These are phyloP conservation scores for Lasiodiplodia citricola DNA, from an alignment of 2,329 filamentous ascomycete species.

Conservation along the genomic window DNA sequence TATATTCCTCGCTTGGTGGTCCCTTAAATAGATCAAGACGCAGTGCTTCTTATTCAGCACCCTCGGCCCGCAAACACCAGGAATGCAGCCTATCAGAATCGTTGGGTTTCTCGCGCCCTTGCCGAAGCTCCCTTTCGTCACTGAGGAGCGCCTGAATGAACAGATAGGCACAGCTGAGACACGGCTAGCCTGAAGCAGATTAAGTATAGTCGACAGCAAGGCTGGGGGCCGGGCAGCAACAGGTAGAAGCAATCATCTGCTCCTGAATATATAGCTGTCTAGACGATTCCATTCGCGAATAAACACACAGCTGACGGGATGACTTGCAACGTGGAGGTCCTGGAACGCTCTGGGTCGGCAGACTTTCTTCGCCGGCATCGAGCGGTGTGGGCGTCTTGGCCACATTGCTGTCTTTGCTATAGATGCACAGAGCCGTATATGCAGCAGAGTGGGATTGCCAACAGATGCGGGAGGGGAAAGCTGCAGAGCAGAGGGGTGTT, in stretches of 20 bases:
- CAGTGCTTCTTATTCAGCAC: background rate
- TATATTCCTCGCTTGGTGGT: background rate
- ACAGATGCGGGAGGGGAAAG: background rate
- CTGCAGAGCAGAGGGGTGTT: background rate
- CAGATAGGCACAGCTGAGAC: background rate
- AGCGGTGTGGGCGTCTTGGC: conserved; percentile 5
- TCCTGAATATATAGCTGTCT: background rate
- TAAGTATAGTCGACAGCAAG: background rate
- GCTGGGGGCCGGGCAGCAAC: no score
- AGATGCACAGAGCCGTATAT: conserved; percentile 1
- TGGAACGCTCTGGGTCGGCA: conserved; percentile 8
- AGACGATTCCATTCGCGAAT: background rate
- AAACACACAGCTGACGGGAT: conserved; percentile 1
- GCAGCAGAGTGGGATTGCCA: conserved; percentile 8
- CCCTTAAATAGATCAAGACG: background rate
- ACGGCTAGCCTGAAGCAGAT: background rate
- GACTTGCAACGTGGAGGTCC: conserved; percentile 6
- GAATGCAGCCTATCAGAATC: background rate
- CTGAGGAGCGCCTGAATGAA: background rate
- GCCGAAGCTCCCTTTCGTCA: background rate
- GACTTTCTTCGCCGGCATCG: background rate
- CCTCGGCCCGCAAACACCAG: background rate
- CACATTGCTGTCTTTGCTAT: conserved; percentile 5
- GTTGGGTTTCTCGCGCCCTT: background rate
- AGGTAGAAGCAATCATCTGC: background rate